A percentile compares a stretch with the other conserved stretches of the same genome.
These are phyloP conservation scores for Mollisiaceae sp. DNA, from an alignment of 2,329 filamentous ascomycete species.

Conservation along the genomic window DNA sequence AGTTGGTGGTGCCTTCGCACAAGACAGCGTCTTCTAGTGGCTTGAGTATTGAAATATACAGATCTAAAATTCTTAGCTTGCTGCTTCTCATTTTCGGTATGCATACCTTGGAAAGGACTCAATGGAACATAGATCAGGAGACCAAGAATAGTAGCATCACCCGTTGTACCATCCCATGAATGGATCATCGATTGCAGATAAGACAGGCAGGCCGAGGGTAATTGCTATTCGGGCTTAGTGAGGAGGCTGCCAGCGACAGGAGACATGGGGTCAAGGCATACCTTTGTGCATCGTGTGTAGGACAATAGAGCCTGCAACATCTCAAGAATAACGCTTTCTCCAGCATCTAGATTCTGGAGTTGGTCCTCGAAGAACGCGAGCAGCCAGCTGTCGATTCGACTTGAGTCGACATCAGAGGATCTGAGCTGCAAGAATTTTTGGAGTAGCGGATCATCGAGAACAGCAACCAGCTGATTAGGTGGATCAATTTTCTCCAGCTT, in stretches of 20 bases:
- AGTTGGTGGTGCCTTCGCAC: conserved; percentile 51
- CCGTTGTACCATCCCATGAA: conserved; percentile 66
- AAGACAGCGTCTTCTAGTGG: conserved; percentile 58
- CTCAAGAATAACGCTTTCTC: conserved; percentile 55
- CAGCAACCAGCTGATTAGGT: conserved; percentile 80
- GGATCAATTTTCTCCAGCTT: conserved; percentile 79
- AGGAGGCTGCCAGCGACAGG: neutral
- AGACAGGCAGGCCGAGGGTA: conserved; percentile 48
- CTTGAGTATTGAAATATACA: conserved; percentile 54
- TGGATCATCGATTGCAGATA: conserved; percentile 60
- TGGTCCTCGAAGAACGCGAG: conserved; percentile 58
- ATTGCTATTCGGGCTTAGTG: conserved; percentile 31
- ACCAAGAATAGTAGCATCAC: conserved; percentile 59
- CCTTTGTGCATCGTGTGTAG: conserved; percentile 63
- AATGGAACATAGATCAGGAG: conserved; percentile 63
- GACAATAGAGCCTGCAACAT: conserved; percentile 60
- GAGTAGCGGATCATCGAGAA: conserved; percentile 75
- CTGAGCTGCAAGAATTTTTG: conserved; percentile 77
- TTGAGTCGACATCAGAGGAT: conserved; percentile 56
- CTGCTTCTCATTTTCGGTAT: neutral
- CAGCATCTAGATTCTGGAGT: conserved; percentile 56
- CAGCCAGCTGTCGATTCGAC: conserved; percentile 65
- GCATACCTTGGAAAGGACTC: conserved; percentile 58
- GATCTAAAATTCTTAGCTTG: conserved; percentile 47
- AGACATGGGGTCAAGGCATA: conserved; percentile 37